A percentile compares a stretch with the other conserved stretches of the same genome.
phyloP scores from a whole-genome alignment of 2,329 filamentous ascomycete species.

The Nectriaceae sp. region DNA sequence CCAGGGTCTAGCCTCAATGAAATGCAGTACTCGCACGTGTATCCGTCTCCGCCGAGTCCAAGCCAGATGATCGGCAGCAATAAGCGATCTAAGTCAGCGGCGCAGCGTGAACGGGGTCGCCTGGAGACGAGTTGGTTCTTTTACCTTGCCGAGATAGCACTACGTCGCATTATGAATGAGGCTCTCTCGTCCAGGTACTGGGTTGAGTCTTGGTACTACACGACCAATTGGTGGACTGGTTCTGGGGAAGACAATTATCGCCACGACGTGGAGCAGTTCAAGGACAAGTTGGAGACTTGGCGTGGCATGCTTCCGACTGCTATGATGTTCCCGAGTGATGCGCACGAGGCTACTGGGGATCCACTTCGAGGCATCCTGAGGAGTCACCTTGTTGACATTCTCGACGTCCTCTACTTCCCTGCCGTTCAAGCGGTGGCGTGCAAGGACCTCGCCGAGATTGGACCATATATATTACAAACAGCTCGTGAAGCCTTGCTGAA shows the following conservation, averaged over 20 bases:
- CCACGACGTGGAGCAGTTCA: conserved; percentile 9
- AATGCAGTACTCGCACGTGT: conserved; percentile 21
- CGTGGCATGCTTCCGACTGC: conserved; percentile 9
- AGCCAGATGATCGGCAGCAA: conserved; percentile 7
- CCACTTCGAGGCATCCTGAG: conserved; percentile 8
- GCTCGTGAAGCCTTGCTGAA: conserved; percentile 10
- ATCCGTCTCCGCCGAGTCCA: conserved; percentile 20
- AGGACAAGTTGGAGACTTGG: conserved; percentile 13
- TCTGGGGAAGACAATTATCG: conserved; percentile 1
- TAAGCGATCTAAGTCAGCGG: conserved; percentile 9
- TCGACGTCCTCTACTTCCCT: conserved; percentile 16
- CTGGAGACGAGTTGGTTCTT: conserved; percentile 23
- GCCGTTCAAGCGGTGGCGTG: conserved; percentile 10
- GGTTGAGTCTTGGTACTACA: conserved; percentile 16
- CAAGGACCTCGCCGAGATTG: conserved; percentile 4
- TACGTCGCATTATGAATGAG: conserved; percentile 17
- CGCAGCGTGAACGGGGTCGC: conserved; percentile 6
- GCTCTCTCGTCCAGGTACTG: conserved; percentile 9
- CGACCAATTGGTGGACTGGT: conserved; percentile 8
- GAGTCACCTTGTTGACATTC: conserved; percentile 12
- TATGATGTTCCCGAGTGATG: conserved; percentile 8
- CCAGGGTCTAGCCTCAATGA: conserved; percentile 22
- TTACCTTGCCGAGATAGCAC: conserved; percentile 24
- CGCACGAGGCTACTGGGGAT: conserved; percentile 5
- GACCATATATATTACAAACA: not conserved